Evolutionary conservation across 1,284 basidiomycete genomes (phyloP).

Genomic region (Cutaneotrichosporon sp.): DNA sequence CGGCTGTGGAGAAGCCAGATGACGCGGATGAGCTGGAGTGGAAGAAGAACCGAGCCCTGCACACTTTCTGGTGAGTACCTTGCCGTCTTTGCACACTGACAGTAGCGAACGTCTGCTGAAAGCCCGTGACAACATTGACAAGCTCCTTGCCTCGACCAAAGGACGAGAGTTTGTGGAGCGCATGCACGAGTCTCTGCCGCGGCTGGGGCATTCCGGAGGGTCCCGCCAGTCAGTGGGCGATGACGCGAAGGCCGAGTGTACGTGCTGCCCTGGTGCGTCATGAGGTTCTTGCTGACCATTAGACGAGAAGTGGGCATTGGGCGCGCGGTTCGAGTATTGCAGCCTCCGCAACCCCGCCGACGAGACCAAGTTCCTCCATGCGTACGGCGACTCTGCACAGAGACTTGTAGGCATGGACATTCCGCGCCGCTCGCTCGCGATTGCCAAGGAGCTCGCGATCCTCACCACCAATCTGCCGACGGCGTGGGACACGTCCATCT

Average conservation of each 20-base stretch:
- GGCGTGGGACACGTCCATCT: conserved; percentile 84
- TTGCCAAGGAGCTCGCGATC: conserved; percentile 86
- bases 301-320: conserved; percentile 72
- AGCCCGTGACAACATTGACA: conserved; percentile 74
- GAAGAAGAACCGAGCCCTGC: conserved; percentile 32
- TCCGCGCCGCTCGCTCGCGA: conserved; percentile 79
- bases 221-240: neutral
- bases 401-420: conserved; percentile 54
- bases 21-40: neutral
- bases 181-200: conserved; percentile 68
- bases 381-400: conserved; percentile 18
- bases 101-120: conserved; percentile 71
- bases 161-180: conserved; percentile 73
- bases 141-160: conserved; percentile 75
- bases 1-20: conserved; percentile 31
- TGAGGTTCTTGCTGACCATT: conserved; percentile 19
- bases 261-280: too few species aligned
- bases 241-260: conserved; percentile 54
- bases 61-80: conserved; percentile 45
- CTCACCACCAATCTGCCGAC: conserved; percentile 82
- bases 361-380: conserved; percentile 20
- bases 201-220: conserved; percentile 50
- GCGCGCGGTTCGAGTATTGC: conserved; percentile 78
- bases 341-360: conserved; percentile 49
- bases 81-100: conserved; percentile 53